Evolutionary conservation across 805 yeast species (phyloP).

Genomic region (Candida pseudoglaebosa): DNA sequence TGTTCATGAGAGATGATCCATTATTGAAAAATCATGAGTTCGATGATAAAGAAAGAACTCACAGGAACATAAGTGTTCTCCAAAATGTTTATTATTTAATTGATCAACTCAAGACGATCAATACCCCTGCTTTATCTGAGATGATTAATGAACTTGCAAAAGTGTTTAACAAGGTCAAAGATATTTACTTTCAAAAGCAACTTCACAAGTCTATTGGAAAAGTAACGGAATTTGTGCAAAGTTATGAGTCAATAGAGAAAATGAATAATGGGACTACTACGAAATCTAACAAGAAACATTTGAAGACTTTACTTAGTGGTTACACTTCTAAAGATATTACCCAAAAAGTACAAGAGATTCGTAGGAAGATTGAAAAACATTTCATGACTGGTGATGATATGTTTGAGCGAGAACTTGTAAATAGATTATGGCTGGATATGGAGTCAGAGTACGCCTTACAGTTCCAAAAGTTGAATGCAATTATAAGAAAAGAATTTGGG

Average conservation of each 20-base stretch:
- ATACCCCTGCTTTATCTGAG: constrained; percentile 18
- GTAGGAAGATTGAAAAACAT: constrained; percentile 54
- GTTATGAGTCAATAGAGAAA: constrained; percentile 50
- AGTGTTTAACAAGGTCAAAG: constrained; percentile 26
- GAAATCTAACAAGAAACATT: constrained; percentile 56
- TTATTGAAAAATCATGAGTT: constrained; percentile 39
- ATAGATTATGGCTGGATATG: constrained; percentile 65
- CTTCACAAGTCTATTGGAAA: constrained; percentile 58
- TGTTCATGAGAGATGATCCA: constrained; percentile 40
- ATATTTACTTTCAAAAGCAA: constrained; percentile 29
- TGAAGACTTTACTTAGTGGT: constrained; percentile 52
- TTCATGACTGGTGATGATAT: constrained; percentile 38
- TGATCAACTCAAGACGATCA: constrained; percentile 24
- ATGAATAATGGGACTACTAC: constrained; percentile 55
- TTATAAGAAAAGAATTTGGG: constrained; percentile 52
- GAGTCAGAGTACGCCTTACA: constrained; percentile 59
- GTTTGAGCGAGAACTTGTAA: constrained; percentile 52
- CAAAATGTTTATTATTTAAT: constrained; percentile 35
- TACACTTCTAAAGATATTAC: constrained; percentile 59
- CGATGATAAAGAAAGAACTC: constrained; percentile 41
- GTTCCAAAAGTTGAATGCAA: constrained; percentile 49
- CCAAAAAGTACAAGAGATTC: constrained; percentile 50
- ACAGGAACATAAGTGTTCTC: constrained; percentile 37
- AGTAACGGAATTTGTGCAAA: constrained; percentile 59
- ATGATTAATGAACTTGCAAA: constrained; percentile 22